Base-by-base conservation (phyloP, 2,329 filamentous ascomycete species). In the Aspergillus persii region DNA sequence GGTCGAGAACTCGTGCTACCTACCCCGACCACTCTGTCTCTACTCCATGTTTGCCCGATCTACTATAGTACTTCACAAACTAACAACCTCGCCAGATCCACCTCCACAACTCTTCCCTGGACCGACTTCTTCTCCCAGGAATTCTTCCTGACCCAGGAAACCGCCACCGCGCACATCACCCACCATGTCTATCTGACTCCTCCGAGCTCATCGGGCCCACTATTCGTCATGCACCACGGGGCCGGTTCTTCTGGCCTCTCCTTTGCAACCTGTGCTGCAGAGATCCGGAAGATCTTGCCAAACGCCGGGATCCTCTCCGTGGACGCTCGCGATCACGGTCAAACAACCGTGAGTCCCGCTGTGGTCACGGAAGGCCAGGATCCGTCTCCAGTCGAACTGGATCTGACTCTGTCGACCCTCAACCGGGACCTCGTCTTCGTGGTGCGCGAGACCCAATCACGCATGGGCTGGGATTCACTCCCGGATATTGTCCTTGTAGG, bases 171-270 rank as follows among this genome's bases (percentile, higher is more conserved):
- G 41, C 74, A 78, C 26, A 84, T 91, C 47, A 85, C 81, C 54
- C 89, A 93, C 71, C 95, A 99, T 79, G 90, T 86, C 58, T 98
- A 98, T 74, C 81, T 98, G 48, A 96, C 87, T 23, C 92, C 92
- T 0, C 93, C 94, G 1, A 70, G 73, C 1, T 87, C 83, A 41
- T 83, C 84, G 61, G 91, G 89, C 0, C 92, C 94, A 0, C 81
- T 99, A 4, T 93, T 99, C 75, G 89, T 98, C 60, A 91, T 90
- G 77, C 95, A 99, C 72, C 95, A 99, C 77, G 95, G 95, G 44
- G 95, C 91, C 46, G 95, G 95, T 15, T 96, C 93, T 3, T 96
- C 93, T 0, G 96, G 90, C 6, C 84, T 98, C 59, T 96, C 92
- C 2, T 99, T 98, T 76, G 93, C 93, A 4, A 82, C 91, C 3